Evolutionary conservation across 768 basidiomycete species (phyloP), one percentile per base, ranked within the genome.

Genomic region (Russula sp.): DNA sequence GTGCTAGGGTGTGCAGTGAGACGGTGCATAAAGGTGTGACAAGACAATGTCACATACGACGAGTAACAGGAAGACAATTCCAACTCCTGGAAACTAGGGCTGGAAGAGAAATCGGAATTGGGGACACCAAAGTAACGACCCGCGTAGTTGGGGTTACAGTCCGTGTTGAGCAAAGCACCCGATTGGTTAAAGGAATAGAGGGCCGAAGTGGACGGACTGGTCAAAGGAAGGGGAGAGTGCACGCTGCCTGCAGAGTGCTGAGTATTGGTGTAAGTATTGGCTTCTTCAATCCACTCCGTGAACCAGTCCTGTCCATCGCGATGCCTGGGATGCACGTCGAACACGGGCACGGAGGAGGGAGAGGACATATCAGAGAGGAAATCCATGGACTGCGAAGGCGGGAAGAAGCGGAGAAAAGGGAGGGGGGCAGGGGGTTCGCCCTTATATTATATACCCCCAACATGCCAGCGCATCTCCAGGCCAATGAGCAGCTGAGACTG

Each of bases 171-270:
- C 2, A 63, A 25, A 42, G 51, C 51, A 49, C 10, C 5, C 51
- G 39, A 46, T 45, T 47, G 38, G 11, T 63, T 57, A 48, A 48
- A 58, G 45, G 45, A 32, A 2, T 25, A 41, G 32, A 29, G 9
- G 46, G 20, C 34, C 34, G 5, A n/a, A 34, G 57, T 43, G 32
- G 56, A 52, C 2, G 34, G 51, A 51, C n/a, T 42, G 7, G 45
- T 53, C 7, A 32, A 47, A 42, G 50, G 42, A 53, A 63, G n/a
- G 20, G 57, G 39, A 43, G 45, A 36, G 22, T 1, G 4, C 39
- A n/a, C 39, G 57, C 61, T 53, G 57, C 61, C 61, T n/a, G 61
- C 61, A 59, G 57, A 51, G 46, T 48, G 18, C 32, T 25, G 50
- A 32, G 45, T n/a, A 39, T 22, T 20, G 32, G 7, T 2, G 32